A percentile compares a stretch with the other conserved stretches of the same genome.
Conservation (phyloP, 2,329 filamentous ascomycete genomes). For the Hymenoscyphus occultus region DNA sequence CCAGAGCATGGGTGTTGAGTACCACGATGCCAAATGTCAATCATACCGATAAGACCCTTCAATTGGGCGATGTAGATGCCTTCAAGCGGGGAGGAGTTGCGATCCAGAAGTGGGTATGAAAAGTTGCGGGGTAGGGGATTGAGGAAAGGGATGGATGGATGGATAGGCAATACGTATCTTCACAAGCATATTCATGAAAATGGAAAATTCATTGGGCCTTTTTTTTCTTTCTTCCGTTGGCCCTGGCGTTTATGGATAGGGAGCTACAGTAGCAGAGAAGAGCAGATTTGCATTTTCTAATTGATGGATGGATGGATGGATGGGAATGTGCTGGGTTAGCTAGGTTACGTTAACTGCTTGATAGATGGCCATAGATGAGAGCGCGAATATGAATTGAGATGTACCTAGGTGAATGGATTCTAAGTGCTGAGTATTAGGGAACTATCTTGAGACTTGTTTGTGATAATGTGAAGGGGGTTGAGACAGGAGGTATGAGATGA, state of each 20-base stretch:
- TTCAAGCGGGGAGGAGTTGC: constrained; percentile 65
- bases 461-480: no score
- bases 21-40: constrained; percentile 85
- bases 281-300: neutral
- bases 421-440: no score
- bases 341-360: no score
- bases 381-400: no score
- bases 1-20: constrained; percentile 68
- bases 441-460: no score
- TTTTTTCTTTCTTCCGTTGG: neutral
- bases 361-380: no score
- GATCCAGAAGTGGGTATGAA: constrained; percentile 53
- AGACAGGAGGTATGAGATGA: no score
- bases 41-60: constrained; percentile 62
- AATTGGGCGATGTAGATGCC: constrained; percentile 59
- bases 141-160: neutral
- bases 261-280: no score
- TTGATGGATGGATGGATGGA: neutral
- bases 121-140: neutral
- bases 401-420: no score
- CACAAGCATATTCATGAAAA: neutral
- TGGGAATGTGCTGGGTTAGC: no score
- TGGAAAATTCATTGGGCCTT: neutral
- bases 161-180: no score
- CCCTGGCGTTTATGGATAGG: neutral